A percentile compares a stretch with the other conserved stretches of the same genome.
Conservation (phyloP, 1,139 yeast genomes). For the Scheffersomyces parashehatae region DNA sequence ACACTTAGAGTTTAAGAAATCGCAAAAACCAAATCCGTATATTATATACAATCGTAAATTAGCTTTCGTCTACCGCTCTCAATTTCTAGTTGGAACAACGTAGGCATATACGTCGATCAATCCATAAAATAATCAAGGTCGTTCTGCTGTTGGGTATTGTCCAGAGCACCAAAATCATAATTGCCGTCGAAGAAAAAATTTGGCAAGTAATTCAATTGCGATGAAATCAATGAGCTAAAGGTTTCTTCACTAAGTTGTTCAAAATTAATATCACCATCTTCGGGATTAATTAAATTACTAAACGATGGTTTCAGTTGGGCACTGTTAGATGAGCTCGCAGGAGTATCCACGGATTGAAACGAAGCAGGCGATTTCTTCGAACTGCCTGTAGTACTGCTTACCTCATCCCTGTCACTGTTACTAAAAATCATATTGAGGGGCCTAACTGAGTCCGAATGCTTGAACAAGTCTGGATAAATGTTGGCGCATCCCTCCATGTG, state of each 20-base stretch:
- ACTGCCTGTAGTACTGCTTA: not conserved
- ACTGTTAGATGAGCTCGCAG: not conserved
- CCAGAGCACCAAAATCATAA: not conserved
- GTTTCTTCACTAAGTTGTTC: conserved; percentile 11
- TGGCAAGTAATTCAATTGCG: conserved; percentile 16
- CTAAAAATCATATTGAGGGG: conserved; percentile 1
- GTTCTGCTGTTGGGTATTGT: not conserved
- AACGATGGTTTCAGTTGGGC: not conserved
- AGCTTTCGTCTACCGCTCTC: too few relatives aligned
- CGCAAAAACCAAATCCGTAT: too few relatives aligned
- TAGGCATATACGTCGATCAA: not conserved
- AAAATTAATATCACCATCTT: not conserved
- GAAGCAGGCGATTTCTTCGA: not conserved
- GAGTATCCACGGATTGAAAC: not conserved
- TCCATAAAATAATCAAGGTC: not conserved
- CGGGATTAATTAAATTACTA: not conserved
- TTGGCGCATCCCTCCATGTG: conserved; percentile 17
- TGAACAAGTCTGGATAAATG: conserved; percentile 23
- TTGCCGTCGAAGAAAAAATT: conserved; percentile 9
- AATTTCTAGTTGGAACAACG: too few relatives aligned
- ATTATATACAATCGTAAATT: too few relatives aligned
- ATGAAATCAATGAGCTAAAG: conserved; percentile 10
- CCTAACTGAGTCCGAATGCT: conserved; percentile 1
- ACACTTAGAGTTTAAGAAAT: too few relatives aligned
- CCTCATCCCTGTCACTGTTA: not conserved